phyloP scores from a whole-genome alignment of 805 yeast species.

The Pichia pseudocactophila region DNA sequence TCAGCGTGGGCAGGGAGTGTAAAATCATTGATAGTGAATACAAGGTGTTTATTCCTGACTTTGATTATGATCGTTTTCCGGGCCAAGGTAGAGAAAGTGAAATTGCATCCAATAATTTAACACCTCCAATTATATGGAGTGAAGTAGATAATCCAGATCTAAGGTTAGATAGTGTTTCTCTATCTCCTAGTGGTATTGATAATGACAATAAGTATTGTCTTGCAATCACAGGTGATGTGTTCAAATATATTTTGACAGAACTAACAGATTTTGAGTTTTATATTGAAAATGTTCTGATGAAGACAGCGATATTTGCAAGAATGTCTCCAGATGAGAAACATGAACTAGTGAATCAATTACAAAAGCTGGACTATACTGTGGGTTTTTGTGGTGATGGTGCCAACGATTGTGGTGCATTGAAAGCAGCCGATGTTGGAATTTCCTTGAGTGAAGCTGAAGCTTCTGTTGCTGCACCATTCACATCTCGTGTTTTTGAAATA shows the following conservation, averaged over 20 bases:
- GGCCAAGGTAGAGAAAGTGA: constrained; percentile 10
- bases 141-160: constrained; percentile 52
- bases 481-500: constrained; percentile 82
- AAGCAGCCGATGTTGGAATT: constrained; percentile 96
- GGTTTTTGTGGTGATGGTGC: constrained; percentile 99
- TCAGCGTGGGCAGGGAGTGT: constrained; percentile 86
- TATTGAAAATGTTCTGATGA: constrained; percentile 55
- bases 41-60: constrained; percentile 55
- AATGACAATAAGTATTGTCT: constrained; percentile 42
- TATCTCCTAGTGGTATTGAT: constrained; percentile 38
- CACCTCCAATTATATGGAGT: constrained; percentile 46
- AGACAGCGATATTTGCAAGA: constrained; percentile 77
- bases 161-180: constrained; percentile 54
- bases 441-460: constrained; percentile 97
- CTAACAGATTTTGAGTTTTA: constrained; percentile 30
- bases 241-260: constrained; percentile 63
- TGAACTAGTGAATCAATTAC: constrained; percentile 83
- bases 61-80: constrained; percentile 28
- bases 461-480: constrained; percentile 97
- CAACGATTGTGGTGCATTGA: constrained; percentile 96
- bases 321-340: constrained; percentile 99
- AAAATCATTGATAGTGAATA: constrained; percentile 42
- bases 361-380: constrained; percentile 78
- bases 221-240: constrained; percentile 91
- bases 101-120: neutral